These are phyloP conservation scores for Thalassiosira hispida DNA, from an alignment of 352 stramenopile genomes.

Conservation along the genomic window DNA sequence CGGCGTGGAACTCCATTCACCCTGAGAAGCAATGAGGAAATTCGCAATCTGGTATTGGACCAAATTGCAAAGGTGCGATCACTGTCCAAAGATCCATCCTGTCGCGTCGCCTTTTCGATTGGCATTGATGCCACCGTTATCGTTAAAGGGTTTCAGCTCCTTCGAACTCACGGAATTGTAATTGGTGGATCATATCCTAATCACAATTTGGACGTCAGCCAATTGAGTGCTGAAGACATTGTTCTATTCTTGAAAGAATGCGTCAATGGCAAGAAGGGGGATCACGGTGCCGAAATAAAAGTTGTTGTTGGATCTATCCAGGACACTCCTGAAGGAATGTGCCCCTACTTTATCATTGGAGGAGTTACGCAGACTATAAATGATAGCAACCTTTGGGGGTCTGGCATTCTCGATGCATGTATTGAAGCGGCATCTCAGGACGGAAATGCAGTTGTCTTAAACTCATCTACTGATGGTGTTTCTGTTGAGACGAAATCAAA, in stretches of 20 bases:
- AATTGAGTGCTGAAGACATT: not conserved
- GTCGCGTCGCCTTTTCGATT: not conserved
- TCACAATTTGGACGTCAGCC: slow-evolving; percentile 1
- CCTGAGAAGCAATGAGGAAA: not conserved
- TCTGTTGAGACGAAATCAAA: not conserved
- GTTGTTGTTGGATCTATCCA: not conserved
- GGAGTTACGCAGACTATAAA: not conserved
- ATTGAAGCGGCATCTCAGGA: not conserved
- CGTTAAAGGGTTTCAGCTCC: not conserved
- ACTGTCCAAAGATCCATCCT: not conserved
- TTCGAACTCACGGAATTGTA: not conserved
- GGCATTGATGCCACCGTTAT: slow-evolving; percentile 13
- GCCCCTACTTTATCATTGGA: not conserved
- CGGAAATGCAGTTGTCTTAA: not conserved
- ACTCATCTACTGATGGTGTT: not conserved
- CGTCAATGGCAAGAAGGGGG: not conserved
- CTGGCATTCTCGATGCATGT: not conserved
- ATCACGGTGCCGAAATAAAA: slow-evolving; percentile 3
- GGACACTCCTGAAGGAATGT: slow-evolving; percentile 1
- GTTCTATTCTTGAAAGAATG: not conserved
- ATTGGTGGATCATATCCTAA: slow-evolving; percentile 9
- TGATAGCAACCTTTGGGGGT: not conserved
- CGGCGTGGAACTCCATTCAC: not conserved
- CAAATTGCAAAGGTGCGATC: not conserved
- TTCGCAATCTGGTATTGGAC: not conserved